These are phyloP conservation scores for Trichoderma sp. DNA, from an alignment of 2,329 filamentous ascomycete species.

Conservation along the genomic window DNA sequence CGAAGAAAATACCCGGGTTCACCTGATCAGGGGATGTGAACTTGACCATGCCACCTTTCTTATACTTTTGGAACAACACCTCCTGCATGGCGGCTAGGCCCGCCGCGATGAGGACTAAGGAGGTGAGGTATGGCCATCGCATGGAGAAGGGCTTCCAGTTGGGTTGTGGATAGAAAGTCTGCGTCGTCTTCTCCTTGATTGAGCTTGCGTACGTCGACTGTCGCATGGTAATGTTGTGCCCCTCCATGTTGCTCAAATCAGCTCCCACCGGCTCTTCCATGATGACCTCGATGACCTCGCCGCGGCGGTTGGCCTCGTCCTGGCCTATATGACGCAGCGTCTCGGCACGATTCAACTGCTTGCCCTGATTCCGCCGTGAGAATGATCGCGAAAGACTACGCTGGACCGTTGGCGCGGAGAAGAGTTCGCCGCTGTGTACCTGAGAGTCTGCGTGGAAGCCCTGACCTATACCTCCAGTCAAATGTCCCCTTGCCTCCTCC, in stretches of 20 bases:
- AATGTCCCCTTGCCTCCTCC: conserved; percentile 54
- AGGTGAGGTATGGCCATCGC: conserved; percentile 60
- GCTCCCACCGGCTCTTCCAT: conserved; percentile 44
- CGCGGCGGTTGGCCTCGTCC: conserved; percentile 60
- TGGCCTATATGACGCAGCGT: conserved; percentile 55
- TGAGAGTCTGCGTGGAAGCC: conserved; percentile 52
- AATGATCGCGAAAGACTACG: conserved; percentile 45
- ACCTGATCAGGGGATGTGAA: conserved; percentile 56
- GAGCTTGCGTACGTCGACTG: conserved; percentile 39
- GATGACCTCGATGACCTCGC: conserved; percentile 61
- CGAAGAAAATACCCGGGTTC: conserved; percentile 55
- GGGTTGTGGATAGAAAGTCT: conserved; percentile 62
- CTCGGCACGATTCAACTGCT: conserved; percentile 35
- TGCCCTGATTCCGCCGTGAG: conserved; percentile 36
- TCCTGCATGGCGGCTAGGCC: conserved; percentile 56
- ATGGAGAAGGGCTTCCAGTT: conserved; percentile 69
- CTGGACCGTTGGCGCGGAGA: conserved; percentile 40
- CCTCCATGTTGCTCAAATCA: conserved; percentile 55
- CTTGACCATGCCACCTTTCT: conserved; percentile 44
- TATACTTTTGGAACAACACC: conserved; percentile 54
- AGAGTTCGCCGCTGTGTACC: conserved; percentile 53
- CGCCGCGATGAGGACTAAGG: conserved; percentile 56
- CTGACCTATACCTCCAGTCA: conserved; percentile 60
- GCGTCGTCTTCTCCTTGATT: conserved; percentile 38
- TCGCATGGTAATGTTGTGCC: conserved; percentile 40